Conservation (phyloP, 2,329 filamentous ascomycete species). For the Drechslera avenae region DNA sequence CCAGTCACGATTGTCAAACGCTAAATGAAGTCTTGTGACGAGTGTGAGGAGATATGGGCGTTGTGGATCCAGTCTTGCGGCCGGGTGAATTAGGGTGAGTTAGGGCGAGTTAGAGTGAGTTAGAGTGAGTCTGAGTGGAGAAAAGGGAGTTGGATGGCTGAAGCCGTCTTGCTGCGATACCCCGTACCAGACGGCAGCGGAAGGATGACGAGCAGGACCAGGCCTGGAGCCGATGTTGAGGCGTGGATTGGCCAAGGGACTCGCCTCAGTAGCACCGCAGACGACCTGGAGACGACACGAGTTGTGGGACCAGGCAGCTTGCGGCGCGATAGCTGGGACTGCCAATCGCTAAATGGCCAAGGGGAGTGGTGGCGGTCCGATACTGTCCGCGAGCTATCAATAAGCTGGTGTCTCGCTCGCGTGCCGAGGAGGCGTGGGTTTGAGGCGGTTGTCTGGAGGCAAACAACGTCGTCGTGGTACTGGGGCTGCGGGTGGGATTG, state of each 20-base stretch:
- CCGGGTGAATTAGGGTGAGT: slow-evolving; percentile 33
- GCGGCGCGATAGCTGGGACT: slow-evolving; percentile 39
- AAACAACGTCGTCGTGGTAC: slow-evolving; percentile 28
- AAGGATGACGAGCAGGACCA: slow-evolving; percentile 39
- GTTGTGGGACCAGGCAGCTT: slow-evolving; percentile 39
- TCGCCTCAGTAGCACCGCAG: slow-evolving; percentile 39
- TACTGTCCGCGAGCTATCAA: slow-evolving; percentile 37
- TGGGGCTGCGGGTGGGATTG: slow-evolving; percentile 34
- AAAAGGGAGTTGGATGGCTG: slow-evolving; percentile 29
- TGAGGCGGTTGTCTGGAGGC: slow-evolving; percentile 19
- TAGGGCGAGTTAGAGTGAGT: too few species aligned
- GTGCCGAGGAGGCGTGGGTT: slow-evolving; percentile 29
- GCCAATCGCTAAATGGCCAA: slow-evolving; percentile 40
- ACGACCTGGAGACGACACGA: slow-evolving; percentile 41
- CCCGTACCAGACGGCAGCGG: slow-evolving; percentile 31
- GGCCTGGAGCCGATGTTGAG: slow-evolving; percentile 32
- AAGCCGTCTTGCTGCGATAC: slow-evolving; percentile 40
- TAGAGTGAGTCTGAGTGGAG: slow-evolving; percentile 11
- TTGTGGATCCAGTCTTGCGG: slow-evolving; percentile 24
- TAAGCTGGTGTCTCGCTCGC: slow-evolving; percentile 20
- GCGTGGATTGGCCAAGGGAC: slow-evolving; percentile 41
- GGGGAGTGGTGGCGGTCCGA: slow-evolving; percentile 36
- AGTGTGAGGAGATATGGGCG: slow-evolving; percentile 24
- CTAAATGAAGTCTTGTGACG: slow-evolving; percentile 33
- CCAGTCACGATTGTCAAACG: slow-evolving; percentile 52